Base-by-base conservation (phyloP, 495 filamentous ascomycete species). In the Penicillium silybi region DNA sequence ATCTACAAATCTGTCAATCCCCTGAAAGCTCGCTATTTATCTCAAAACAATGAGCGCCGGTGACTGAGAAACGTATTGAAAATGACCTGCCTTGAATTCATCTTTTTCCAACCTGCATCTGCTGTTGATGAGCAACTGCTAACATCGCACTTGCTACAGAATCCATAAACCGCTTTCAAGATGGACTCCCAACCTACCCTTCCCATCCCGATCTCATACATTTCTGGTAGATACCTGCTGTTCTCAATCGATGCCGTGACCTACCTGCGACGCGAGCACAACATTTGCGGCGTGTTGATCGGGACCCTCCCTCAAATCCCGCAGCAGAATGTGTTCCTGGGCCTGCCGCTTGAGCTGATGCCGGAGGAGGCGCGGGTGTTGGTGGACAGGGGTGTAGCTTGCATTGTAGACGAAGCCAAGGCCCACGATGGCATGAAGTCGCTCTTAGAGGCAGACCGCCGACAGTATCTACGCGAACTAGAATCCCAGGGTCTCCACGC, bases 291-390 rank as follows among this genome's bases (percentile, higher is more conserved):
- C 44, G 88, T 93, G 19, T 73, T 97, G 42, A 86, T 86, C 41
- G 93, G 93, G 38, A 88, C 86, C 3, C 82, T 97, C 37, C 90
- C 95, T 2, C 93, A 96, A 70, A 82, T 86, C 38, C 90, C 92
- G 6, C 89, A 92, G 58, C 93, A 98, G 68, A 98, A 97, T 75
- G 79, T 96, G 44, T 97, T 97, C 65, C 79, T 91, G 50, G 89
- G 93, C 17, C 68, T 97, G 32, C 93, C 93, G 1, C 61, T 97
- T 34, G 85, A 96, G 72, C 73, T 98, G 37, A 89, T 92, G 80
- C 85, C 88, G 0, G 93, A 97, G 66, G 93, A 98, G 72, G 91
- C 85, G 3, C 80, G 83, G 48, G 64, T 96, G 48, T 79, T 98
- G 27, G 84, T 95, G 52, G 89, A 96, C 57, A 86, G 85, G 59